A percentile compares a stretch with the other conserved stretches of the same genome.
Evolutionary conservation across 1,284 basidiomycete species (phyloP).

Genomic region (Golubevia sp.): DNA sequence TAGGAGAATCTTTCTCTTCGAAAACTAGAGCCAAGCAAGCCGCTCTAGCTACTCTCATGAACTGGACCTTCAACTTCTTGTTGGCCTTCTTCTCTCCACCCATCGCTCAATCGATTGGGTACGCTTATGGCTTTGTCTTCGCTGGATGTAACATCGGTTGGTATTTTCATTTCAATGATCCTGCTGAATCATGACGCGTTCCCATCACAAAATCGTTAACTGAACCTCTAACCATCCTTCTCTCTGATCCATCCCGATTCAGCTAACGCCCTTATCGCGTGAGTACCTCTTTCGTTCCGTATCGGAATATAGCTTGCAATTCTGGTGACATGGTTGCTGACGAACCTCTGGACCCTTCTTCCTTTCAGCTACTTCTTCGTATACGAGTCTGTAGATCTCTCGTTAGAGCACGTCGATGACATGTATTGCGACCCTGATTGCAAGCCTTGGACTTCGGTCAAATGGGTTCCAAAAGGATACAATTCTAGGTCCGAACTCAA

Average conservation of each 20-base stretch:
- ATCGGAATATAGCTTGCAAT: too few species aligned
- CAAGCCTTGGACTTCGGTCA: constrained; percentile 72
- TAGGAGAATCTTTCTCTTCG: constrained; percentile 74
- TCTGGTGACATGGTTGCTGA: too few species aligned
- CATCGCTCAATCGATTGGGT: constrained; percentile 64
- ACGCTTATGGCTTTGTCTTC: constrained; percentile 76
- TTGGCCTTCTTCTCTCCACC: constrained; percentile 70
- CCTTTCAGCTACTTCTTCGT: constrained; percentile 80
- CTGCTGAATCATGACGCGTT: too few species aligned
- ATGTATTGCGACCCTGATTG: constrained; percentile 76
- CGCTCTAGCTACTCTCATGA: constrained; percentile 71
- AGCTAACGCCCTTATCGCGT: constrained; percentile 70
- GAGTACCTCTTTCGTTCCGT: too few species aligned
- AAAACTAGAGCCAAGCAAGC: constrained; percentile 77
- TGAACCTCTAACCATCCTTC: too few species aligned
- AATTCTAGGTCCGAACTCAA: constrained; percentile 37
- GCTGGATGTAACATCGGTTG: constrained; percentile 66
- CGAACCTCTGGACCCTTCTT: too few species aligned
- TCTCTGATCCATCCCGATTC: too few species aligned
- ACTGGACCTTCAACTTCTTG: constrained; percentile 77
- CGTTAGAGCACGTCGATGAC: constrained; percentile 73
- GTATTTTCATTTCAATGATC: too few species aligned
- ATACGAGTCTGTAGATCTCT: constrained; percentile 74
- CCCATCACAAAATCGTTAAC: constrained; percentile 42
- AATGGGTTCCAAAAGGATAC: constrained; percentile 60